Percentiles rank a stretch among this genome's conserved stretches.
Conservation (phyloP, 2,329 filamentous ascomycete genomes). For the Cladorrhinum sp. region DNA sequence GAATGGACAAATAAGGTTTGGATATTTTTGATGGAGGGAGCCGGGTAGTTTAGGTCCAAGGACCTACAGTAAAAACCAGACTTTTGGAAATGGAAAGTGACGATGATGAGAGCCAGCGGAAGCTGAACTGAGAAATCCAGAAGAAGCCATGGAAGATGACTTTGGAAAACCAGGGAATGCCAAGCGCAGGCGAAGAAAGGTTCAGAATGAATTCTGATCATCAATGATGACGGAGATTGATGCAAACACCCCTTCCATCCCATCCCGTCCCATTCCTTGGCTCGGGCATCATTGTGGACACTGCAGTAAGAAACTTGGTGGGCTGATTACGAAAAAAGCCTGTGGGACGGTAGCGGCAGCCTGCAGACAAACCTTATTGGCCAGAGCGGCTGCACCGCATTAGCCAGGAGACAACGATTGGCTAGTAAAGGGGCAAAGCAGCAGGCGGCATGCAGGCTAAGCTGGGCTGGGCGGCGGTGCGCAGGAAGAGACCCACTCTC, state of each 20-base stretch:
- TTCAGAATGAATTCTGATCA: not conserved
- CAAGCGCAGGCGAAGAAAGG: not conserved
- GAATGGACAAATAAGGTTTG: not conserved
- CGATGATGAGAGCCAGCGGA: too few species aligned
- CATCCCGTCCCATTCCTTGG: not conserved
- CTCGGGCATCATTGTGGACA: slow-evolving; percentile 5
- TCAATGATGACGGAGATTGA: slow-evolving; percentile 10
- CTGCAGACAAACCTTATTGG: slow-evolving; percentile 9
- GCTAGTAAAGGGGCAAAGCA: not conserved
- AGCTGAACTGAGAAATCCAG: not conserved
- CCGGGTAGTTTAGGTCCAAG: not conserved
- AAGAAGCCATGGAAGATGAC: not conserved
- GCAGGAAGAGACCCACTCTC: not conserved
- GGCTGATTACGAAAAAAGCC: slow-evolving; percentile 7
- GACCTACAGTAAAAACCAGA: not conserved
- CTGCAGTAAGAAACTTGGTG: not conserved
- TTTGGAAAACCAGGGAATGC: slow-evolving; percentile 5
- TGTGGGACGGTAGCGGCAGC: slow-evolving; percentile 13
- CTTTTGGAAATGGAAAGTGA: not conserved
- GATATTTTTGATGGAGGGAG: not conserved
- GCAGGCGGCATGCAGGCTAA: slow-evolving; percentile 10
- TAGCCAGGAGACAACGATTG: slow-evolving; percentile 14
- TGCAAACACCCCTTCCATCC: slow-evolving; percentile 1
- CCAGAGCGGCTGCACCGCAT: not conserved
- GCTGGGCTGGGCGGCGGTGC: slow-evolving; percentile 10